These are phyloP conservation scores for Scutellaria galericulata DNA, from an alignment of 257 asterid genomes.

Conservation along the genomic window DNA sequence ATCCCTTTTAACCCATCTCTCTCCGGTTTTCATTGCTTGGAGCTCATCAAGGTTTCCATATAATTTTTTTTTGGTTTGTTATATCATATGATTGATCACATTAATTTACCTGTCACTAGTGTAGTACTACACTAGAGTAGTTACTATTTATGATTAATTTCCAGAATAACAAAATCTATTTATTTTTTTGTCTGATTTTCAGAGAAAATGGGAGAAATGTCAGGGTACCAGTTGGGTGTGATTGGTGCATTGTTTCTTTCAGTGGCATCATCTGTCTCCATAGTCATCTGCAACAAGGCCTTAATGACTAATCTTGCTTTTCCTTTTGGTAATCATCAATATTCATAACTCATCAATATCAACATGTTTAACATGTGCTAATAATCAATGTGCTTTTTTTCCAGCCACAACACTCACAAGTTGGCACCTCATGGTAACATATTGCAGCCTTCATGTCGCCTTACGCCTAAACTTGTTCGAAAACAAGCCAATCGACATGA, in stretches of 20 bases:
- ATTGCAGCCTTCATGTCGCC: constrained; percentile 84
- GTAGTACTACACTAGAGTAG: too few relatives aligned
- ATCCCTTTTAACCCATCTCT: not conserved
- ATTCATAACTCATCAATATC: too few relatives aligned
- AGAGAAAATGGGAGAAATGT: constrained; percentile 76
- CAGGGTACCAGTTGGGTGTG: constrained; percentile 75
- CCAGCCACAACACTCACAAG: constrained; percentile 94
- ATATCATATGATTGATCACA: not conserved
- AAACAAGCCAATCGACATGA: constrained; percentile 72
- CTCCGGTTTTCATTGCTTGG: not conserved
- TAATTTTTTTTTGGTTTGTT: not conserved
- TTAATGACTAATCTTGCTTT: constrained; percentile 92
- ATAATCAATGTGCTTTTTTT: not conserved
- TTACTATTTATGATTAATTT: too few relatives aligned
- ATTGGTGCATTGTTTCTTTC: constrained; percentile 83
- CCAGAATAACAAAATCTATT: too few relatives aligned
- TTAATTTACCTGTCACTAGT: too few relatives aligned
- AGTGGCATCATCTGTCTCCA: constrained; percentile 90
- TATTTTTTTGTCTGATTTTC: not conserved
- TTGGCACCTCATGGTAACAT: constrained; percentile 96
- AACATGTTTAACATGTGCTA: not conserved
- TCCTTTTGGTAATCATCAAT: constrained; percentile 58
- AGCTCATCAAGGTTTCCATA: too few relatives aligned
- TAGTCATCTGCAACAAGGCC: constrained; percentile 92
- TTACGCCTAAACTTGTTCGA: constrained; percentile 73